Evolutionary conservation across 768 basidiomycete species (phyloP), one percentile per base, ranked within the genome.

Genomic region (Paxillus involutus): DNA sequence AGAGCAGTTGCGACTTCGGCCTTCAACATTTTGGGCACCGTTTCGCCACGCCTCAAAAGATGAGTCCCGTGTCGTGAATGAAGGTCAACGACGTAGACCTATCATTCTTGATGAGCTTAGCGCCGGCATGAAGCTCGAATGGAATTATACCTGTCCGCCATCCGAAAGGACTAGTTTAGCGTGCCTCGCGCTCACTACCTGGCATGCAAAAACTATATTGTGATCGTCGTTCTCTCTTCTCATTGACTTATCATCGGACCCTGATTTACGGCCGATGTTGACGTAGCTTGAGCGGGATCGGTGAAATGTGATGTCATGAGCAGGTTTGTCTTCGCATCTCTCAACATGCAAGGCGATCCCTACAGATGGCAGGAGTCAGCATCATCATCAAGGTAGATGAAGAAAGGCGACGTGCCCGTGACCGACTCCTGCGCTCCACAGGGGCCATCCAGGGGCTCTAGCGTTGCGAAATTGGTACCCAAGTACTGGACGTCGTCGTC

Each of bases 31-130:
- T 65, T 81, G 1, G 82, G 74, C 10, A 74, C 59, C 1, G 70
- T 56, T 46, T 88, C 85, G 32, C 76, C 79, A 36, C 74, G 68
- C 59, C 80, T 81, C 56, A 78, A 75, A 49, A 91, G 65, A 59
- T 88, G 81, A 0, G 89, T 91, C 3, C 89, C 89, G 65, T 92
- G 89, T 59, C 89, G 89, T 1, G 88, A 90, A 51, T 77, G 72
- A 16, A 85, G 73, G 74, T 91, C 89, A 57, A 82, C 80, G 65
- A 91, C 69, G 63, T 84, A 87, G 11, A 80, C 84, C 89, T 90
- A 66, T 16, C 49, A 24, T 53, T n/a, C 44, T 33, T 32, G 30
- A 51, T 53, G 51, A 57, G 49, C 30, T 47, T 61, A 58, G 65
- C 57, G 47, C 59, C 56, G 51, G 45, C 50, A 59, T 39, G 60